phyloP scores from a whole-genome alignment of 2,329 filamentous ascomycete species.

The Penicillium griseofulvum region DNA sequence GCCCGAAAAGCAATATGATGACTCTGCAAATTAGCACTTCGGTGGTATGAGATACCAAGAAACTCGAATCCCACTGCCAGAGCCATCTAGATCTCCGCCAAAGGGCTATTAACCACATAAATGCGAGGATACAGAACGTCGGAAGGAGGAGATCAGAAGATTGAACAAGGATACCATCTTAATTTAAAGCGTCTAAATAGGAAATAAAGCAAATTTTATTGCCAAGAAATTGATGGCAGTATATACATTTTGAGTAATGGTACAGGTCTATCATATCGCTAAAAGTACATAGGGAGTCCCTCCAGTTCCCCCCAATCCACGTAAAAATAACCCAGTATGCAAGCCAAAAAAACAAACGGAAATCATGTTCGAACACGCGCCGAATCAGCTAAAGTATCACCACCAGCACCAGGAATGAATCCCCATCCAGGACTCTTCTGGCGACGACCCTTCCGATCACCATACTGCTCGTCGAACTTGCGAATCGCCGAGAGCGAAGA shows the following conservation, averaged over 20 bases:
- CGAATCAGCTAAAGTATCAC: slow-evolving; percentile 35
- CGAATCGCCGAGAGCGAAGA: slow-evolving; percentile 76
- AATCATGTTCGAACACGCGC: slow-evolving; percentile 43
- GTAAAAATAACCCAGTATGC: background rate
- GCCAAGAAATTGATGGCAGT: slow-evolving; percentile 3
- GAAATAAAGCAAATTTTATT: background rate
- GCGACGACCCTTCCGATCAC: slow-evolving; percentile 69
- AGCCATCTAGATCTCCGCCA: no score
- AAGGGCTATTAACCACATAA: no score
- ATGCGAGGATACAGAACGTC: no score
- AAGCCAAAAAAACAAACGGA: background rate
- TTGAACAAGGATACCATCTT: no score
- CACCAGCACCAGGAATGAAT: slow-evolving; percentile 43
- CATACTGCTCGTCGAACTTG: slow-evolving; percentile 95
- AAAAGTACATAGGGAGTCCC: slow-evolving; percentile 26
- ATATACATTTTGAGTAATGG: slow-evolving; percentile 26
- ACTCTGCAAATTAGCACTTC: no score
- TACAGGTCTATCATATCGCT: slow-evolving; percentile 36
- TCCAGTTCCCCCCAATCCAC: background rate
- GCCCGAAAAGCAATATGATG: no score
- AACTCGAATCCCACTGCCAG: no score
- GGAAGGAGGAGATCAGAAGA: no score
- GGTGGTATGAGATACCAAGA: no score
- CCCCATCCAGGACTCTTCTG: slow-evolving; percentile 57
- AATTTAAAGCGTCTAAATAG: no score